These are phyloP conservation scores for Kernera saxatilis DNA, from an alignment of 345 rosid genomes.

Conservation along the genomic window DNA sequence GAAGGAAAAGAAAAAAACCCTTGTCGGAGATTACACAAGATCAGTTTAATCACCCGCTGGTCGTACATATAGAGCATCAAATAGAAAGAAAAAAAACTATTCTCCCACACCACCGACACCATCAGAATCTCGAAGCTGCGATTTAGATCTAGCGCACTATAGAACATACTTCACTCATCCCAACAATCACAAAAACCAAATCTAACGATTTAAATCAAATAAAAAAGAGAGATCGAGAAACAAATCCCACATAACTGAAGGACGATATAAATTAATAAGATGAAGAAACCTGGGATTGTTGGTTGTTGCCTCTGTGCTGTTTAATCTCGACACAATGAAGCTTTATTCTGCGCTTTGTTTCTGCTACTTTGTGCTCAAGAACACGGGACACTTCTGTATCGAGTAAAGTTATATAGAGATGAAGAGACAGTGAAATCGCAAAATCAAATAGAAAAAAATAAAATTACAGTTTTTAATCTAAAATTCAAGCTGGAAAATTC, in stretches of 20 bases:
- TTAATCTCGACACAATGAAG: constrained; percentile 19
- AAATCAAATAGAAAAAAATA: background rate
- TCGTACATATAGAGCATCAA: background rate
- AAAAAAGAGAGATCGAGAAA: constrained; percentile 13
- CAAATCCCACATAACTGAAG: background rate
- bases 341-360: background rate
- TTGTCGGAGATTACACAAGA: background rate
- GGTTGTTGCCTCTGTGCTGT: background rate
- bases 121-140: constrained; percentile 2
- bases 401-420: constrained; percentile 12
- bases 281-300: constrained; percentile 6
- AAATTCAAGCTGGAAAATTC: constrained; percentile 6
- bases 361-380: constrained; percentile 20
- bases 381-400: constrained; percentile 27
- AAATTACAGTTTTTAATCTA: background rate
- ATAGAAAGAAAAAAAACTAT: background rate
- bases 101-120: constrained; percentile 11
- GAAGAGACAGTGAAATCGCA: constrained; percentile 15
- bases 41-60: background rate
- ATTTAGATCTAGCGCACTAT: constrained; percentile 22
- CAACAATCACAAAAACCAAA: background rate
- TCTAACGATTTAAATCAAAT: constrained; percentile 12
- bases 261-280: background rate
- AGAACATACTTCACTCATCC: constrained; percentile 3
- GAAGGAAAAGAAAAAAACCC: background rate